phyloP scores from a whole-genome alignment of 2,329 filamentous ascomycete species.

The Trichoderma oligosporum region DNA sequence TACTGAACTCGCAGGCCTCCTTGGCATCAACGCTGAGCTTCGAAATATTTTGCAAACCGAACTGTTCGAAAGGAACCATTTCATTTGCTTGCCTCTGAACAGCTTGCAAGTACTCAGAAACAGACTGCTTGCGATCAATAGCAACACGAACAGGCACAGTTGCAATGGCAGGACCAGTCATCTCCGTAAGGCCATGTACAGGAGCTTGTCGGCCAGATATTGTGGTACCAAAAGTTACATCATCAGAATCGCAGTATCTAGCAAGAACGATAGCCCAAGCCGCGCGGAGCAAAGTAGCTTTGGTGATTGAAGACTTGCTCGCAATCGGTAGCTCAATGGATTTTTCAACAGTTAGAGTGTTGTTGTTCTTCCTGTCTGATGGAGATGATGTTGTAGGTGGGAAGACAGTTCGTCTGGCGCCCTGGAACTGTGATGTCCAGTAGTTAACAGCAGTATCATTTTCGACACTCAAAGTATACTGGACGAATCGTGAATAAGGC shows the following conservation, averaged over 20 bases:
- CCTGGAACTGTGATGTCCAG: slow-evolving; percentile 20
- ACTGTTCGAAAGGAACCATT: slow-evolving; percentile 26
- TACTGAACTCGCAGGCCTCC: slow-evolving; percentile 24
- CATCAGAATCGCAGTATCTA: slow-evolving; percentile 21
- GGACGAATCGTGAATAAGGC: slow-evolving; percentile 13
- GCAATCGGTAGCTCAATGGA: not conserved
- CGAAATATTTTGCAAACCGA: slow-evolving; percentile 27
- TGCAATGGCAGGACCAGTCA: slow-evolving; percentile 24
- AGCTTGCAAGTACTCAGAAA: slow-evolving; percentile 6
- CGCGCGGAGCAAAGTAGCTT: slow-evolving; percentile 23
- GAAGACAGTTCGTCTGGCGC: slow-evolving; percentile 16
- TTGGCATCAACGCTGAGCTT: slow-evolving; percentile 20
- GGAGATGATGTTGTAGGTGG: not conserved
- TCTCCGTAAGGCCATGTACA: slow-evolving; percentile 24
- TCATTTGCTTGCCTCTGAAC: slow-evolving; percentile 21
- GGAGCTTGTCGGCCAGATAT: slow-evolving; percentile 25
- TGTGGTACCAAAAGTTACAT: slow-evolving; percentile 23
- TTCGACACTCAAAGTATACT: slow-evolving; percentile 7
- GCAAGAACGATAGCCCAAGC: slow-evolving; percentile 9
- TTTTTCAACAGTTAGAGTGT: not conserved
- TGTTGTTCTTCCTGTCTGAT: not conserved
- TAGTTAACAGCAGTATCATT: slow-evolving; percentile 9
- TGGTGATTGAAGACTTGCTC: slow-evolving; percentile 17
- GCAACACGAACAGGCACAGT: slow-evolving; percentile 19
- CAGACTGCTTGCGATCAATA: not conserved